These are phyloP conservation scores for Phoma herbarum DNA, from an alignment of 2,329 filamentous ascomycete species.

Conservation along the genomic window DNA sequence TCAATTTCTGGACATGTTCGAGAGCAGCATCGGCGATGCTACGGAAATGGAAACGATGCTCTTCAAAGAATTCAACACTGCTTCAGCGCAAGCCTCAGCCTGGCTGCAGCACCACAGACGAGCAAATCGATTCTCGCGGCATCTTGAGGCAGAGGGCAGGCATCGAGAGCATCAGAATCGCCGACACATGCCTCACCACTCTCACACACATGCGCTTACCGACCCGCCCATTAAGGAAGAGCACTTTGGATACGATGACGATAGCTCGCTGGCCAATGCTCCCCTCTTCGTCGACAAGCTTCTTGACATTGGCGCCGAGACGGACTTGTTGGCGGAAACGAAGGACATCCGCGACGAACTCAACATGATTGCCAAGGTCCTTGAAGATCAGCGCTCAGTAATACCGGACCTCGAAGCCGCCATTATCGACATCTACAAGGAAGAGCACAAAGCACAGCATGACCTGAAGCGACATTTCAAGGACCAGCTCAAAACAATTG, in stretches of 20 bases:
- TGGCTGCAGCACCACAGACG: conserved; percentile 63
- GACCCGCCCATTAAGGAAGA: conserved; percentile 39
- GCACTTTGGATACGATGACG: conserved; percentile 43
- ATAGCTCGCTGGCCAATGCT: conserved; percentile 36
- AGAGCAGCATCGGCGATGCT: conserved; percentile 65
- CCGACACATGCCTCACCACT: conserved; percentile 38
- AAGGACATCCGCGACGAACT: conserved; percentile 75
- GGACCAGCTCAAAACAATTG: conserved; percentile 66
- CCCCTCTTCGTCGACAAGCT: conserved; percentile 63
- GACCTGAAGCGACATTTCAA: conserved; percentile 64
- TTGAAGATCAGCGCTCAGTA: conserved; percentile 60
- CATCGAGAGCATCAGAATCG: conserved; percentile 44
- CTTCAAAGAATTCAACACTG: conserved; percentile 68
- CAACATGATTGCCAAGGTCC: conserved; percentile 66
- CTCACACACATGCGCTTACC: conserved; percentile 39
- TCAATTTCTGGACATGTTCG: conserved; percentile 74
- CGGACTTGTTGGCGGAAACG: conserved; percentile 67
- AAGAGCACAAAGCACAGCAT: conserved; percentile 50
- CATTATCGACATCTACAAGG: conserved; percentile 52
- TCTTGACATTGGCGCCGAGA: conserved; percentile 68
- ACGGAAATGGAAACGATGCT: conserved; percentile 63
- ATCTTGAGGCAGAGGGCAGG: conserved; percentile 47
- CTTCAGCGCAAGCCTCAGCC: conserved; percentile 64
- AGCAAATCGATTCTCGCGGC: conserved; percentile 47
- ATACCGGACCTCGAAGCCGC: conserved; percentile 58